Evolutionary conservation across 192 early-diverging fungal genomes (phyloP), one percentile per base, ranked within the genome.

Genomic region (Coemansia sp.): DNA sequence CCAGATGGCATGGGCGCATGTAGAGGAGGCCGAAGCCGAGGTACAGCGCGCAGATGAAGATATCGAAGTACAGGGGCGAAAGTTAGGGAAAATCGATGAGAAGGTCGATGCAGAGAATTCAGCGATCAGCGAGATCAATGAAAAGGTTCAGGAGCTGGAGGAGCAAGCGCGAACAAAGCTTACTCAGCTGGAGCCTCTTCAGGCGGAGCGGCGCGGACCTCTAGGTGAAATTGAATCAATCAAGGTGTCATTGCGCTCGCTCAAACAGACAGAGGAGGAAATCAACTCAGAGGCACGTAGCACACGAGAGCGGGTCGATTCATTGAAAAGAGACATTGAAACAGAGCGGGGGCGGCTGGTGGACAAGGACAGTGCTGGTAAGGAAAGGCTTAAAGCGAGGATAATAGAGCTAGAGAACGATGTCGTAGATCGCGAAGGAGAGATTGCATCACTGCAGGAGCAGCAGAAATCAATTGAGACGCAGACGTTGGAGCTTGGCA

Each of bases 1-100:
- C 26, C 82, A 90, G 73, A 71, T 90, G 49, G 90, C 87, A 1
- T 97, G 94, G 94, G 85, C 88, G 18, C 77, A 83, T 10, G 62
- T 80, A 24, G 68, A 79, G 21, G 85, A 88, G 32, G 68, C 73
- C 55, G 88, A 87, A 27, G 70, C 77, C 3, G 68, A 76, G 32
- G 84, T 82, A 25, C 59, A 69, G 32, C 23, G 68, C 4, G 26
- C 58, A 5, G 79, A 69, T 52, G 67, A 74, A 26, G 55, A 51
- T 7, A 58, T 87, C 31, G 61, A 70, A 18, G 49, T 54, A 7
- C 63, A 59, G 28, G 41, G 52, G 23, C 32, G 47, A 21, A 76
- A 76, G 58, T 31, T 82, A 1, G 41, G 66, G 21, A 71, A 74
- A 19, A 64, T 86, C 49, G 82, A 84, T 24, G 74, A 78, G 30